Evolutionary conservation across 1,139 yeast species (phyloP).

Genomic region (Suhomyces panamericanus): DNA sequence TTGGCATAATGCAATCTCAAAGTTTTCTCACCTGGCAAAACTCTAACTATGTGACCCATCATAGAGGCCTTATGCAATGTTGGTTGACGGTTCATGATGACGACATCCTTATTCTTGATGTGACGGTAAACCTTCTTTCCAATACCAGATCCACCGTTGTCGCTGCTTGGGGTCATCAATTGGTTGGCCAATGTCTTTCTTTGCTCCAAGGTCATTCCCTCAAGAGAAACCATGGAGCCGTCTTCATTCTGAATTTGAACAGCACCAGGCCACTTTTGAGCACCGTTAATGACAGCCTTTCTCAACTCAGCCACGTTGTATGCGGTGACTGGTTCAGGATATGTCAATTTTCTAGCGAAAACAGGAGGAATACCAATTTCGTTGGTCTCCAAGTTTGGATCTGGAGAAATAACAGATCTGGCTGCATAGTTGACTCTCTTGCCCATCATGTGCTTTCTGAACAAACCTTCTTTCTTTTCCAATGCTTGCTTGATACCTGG

Average conservation of each 20-base stretch:
- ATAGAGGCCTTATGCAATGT: conserved; percentile 98
- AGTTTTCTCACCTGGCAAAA: conserved; percentile 95
- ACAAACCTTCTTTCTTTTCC: conserved; percentile 97
- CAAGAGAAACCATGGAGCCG: conserved; percentile 79
- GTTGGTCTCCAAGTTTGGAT: conserved; percentile 95
- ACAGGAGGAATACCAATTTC: conserved; percentile 99
- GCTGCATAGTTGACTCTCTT: conserved; percentile 99
- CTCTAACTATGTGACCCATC: conserved; percentile 99
- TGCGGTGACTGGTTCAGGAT: conserved; percentile 98
- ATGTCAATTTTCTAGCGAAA: conserved; percentile 90
- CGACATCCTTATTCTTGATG: conserved; percentile 92
- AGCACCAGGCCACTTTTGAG: conserved; percentile 99
- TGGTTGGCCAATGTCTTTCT: conserved; percentile 96
- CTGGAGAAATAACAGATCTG: conserved; percentile 98
- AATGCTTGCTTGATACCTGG: conserved; percentile 98
- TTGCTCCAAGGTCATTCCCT: conserved; percentile 90
- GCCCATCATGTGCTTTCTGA: conserved; percentile 99
- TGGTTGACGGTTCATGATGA: conserved; percentile 98
- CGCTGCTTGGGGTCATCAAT: conserved; percentile 68
- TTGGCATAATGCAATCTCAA: conserved; percentile 96
- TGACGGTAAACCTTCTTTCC: conserved; percentile 95
- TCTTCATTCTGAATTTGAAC: conserved; percentile 94
- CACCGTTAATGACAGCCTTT: conserved; percentile 95
- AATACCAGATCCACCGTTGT: conserved; percentile 46
- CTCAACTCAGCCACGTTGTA: conserved; percentile 88